These are phyloP conservation scores for Pseudocercospora crystallina DNA, from an alignment of 2,329 filamentous ascomycete species.

Conservation along the genomic window DNA sequence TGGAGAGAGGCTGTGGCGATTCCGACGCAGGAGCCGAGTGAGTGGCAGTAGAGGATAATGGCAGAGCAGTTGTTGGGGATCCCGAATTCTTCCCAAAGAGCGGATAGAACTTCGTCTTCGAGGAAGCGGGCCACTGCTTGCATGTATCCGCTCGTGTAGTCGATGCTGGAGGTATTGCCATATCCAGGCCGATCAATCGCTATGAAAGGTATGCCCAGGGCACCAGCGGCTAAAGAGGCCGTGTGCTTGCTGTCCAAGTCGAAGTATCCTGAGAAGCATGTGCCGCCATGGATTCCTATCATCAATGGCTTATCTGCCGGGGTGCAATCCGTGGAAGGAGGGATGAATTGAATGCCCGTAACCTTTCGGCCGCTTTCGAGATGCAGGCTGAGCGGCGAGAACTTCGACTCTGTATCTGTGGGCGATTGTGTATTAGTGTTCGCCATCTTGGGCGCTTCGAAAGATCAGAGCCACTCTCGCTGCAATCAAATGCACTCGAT, in stretches of 20 bases:
- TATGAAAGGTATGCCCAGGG: neutral
- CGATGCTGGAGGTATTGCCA: neutral
- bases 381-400: neutral
- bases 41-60: neutral
- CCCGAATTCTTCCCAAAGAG: neutral
- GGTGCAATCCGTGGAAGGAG: neutral
- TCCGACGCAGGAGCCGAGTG: neutral
- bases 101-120: neutral
- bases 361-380: neutral
- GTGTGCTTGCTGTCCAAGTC: neutral
- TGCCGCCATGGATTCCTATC: neutral
- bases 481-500: no score
- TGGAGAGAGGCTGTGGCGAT: neutral
- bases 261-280: neutral
- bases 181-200: neutral
- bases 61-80: neutral
- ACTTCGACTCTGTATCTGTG: neutral
- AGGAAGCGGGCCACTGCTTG: neutral
- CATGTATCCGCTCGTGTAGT: neutral
- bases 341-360: neutral
- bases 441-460: no score
- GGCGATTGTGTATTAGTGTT: neutral
- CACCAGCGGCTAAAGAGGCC: neutral
- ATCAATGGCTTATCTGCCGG: conserved; percentile 1
- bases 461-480: no score